Evolutionary conservation across 176 grass and related monocot genomes (phyloP).

Genomic region (Echinochloa phyllopogon): DNA sequence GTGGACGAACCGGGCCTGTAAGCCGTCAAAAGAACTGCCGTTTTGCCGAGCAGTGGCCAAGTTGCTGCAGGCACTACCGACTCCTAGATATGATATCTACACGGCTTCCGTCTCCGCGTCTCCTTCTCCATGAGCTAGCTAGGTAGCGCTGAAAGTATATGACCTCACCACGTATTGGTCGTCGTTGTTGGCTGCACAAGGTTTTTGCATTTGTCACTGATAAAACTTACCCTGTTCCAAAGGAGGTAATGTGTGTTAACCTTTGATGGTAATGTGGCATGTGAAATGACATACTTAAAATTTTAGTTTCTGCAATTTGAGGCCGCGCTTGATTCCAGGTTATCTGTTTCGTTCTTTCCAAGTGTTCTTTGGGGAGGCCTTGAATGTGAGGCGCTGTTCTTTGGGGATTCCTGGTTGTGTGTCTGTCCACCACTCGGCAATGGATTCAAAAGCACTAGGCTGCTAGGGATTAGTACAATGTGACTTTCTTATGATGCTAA

Average conservation of each 20-base stretch:
- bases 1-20: not conserved
- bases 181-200: not conserved
- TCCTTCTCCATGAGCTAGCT: not conserved
- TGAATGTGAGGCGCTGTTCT: too few species aligned
- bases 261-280: not conserved
- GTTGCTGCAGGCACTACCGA: slow-evolving; percentile 26
- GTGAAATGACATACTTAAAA: not conserved
- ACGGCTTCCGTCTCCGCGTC: slow-evolving; percentile 1
- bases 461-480: not conserved
- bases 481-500: not conserved
- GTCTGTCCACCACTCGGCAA: too few species aligned
- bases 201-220: not conserved
- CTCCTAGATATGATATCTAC: too few species aligned
- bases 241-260: not conserved
- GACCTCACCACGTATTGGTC: not conserved
- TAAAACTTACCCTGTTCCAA: not conserved
- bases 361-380: too few species aligned
- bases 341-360: not conserved
- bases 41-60: slow-evolving; percentile 27
- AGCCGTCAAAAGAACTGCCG: slow-evolving; percentile 22
- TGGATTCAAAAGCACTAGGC: too few species aligned
- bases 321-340: not conserved
- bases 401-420: too few species aligned
- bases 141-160: not conserved
- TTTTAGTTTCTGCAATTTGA: not conserved